Base-by-base conservation (phyloP, 108 stramenopile genomes). In the Schizochytrium sp. region DNA sequence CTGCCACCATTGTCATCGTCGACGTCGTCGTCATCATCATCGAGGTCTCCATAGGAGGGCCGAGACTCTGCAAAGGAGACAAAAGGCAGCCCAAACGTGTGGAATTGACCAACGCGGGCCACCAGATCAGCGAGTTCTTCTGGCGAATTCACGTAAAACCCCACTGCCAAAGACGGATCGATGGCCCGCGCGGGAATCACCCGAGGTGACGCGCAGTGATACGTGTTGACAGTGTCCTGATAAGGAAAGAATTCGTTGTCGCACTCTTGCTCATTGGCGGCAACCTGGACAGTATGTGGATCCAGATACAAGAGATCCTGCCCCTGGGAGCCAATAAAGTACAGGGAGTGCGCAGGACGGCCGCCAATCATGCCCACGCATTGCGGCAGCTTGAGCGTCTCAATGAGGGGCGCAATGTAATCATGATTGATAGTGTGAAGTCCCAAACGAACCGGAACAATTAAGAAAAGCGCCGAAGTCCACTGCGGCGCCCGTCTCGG, bases 311-410 rank as follows among this genome's bases (percentile, higher is more conserved):
- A 19, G 8, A 91, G 45, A 8, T 89, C 57, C 29, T 57, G n/a
- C 57, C 72, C 89, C 16, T 89, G 47, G n/a, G 89, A 51, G 14
- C 93, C 93, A 25, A 91, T 47, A 89, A 93, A 93, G 87, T 91
- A 93, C 25, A 93, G 91, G 14, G 93, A 92, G 57, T 92, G 92
- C 25, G 91, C 89, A 41, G 92, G 92, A 21, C 92, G 89, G 45
- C 93, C 93, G n/a, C 93, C 93, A 8, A 93, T 72, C 48, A 93
- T 88, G 51, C 93, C 93, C 60, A 91, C 47, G 58, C 91, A 93
- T 60, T 91, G 92, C 57, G 91, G 91, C 10, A 90, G 34, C 8
- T 88, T 53, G 14, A 93, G 72, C 41, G 69, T 72, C 21, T 43
- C 88, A 21, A 48, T n/a, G 28, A 91, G 76, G 23, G 53, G 34